These are phyloP conservation scores for Calonectria crousiana DNA, from an alignment of 2,329 filamentous ascomycete genomes.

Conservation along the genomic window DNA sequence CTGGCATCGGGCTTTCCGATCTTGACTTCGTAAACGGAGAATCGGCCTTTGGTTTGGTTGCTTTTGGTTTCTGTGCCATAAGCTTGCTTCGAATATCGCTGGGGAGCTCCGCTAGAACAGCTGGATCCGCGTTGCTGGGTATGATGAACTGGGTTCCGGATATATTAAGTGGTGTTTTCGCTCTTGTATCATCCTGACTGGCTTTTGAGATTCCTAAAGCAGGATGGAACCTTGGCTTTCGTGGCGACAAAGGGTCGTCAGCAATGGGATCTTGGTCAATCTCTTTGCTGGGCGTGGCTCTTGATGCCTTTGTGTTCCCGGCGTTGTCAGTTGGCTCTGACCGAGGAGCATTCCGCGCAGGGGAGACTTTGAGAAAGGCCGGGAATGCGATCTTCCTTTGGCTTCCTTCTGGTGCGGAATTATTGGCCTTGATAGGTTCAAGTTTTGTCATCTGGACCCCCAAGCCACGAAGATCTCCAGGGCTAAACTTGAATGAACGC, in stretches of 20 bases:
- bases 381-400: slow-evolving; percentile 85
- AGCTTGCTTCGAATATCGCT: slow-evolving; percentile 84
- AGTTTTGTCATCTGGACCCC: slow-evolving; percentile 95
- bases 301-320: slow-evolving; percentile 52
- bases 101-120: slow-evolving; percentile 86
- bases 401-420: slow-evolving; percentile 75
- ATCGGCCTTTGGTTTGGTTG: slow-evolving; percentile 37
- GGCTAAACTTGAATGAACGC: slow-evolving; percentile 83
- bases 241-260: slow-evolving; percentile 66
- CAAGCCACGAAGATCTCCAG: slow-evolving; percentile 92
- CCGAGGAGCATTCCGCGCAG: slow-evolving; percentile 54
- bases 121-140: slow-evolving; percentile 83
- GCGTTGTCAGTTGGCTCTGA: slow-evolving; percentile 66
- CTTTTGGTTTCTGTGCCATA: slow-evolving; percentile 65
- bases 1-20: slow-evolving; percentile 56
- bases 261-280: slow-evolving; percentile 64
- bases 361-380: slow-evolving; percentile 55
- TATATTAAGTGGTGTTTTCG: slow-evolving; percentile 80
- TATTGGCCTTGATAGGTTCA: slow-evolving; percentile 76
- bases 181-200: slow-evolving; percentile 62
- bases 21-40: slow-evolving; percentile 48
- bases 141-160: slow-evolving; percentile 93
- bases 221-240: slow-evolving; percentile 66
- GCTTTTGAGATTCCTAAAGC: slow-evolving; percentile 65
- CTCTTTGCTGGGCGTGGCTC: slow-evolving; percentile 43